phyloP scores from a whole-genome alignment of 306 rosid genomes.

The Cotoneaster glaucophyllus region DNA sequence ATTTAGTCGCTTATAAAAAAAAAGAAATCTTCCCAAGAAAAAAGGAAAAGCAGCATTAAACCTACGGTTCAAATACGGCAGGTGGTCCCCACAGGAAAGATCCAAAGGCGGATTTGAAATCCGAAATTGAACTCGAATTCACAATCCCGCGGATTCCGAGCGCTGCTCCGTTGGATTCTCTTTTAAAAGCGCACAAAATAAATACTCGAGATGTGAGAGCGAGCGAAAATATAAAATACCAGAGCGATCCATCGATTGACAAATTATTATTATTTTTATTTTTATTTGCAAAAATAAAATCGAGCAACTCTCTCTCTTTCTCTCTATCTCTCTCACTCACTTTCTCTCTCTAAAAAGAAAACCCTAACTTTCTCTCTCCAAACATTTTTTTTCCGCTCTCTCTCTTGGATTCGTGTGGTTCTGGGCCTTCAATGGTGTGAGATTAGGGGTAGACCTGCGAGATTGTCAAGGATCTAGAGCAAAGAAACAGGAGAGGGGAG shows the following conservation, averaged over 20 bases:
- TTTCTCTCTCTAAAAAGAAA: slow-evolving; percentile 19
- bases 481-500: neutral
- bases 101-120: slow-evolving; percentile 46
- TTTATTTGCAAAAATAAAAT: slow-evolving; percentile 11
- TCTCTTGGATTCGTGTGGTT: slow-evolving; percentile 17
- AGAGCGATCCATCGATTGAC: neutral
- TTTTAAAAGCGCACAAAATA: slow-evolving; percentile 27
- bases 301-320: slow-evolving; percentile 11
- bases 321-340: neutral
- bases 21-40: neutral
- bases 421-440: slow-evolving; percentile 41
- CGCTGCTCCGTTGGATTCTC: slow-evolving; percentile 26
- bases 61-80: slow-evolving; percentile 17
- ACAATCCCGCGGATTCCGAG: slow-evolving; percentile 54
- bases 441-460: slow-evolving; percentile 15
- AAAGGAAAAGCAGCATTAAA: neutral
- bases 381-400: neutral
- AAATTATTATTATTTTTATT: neutral
- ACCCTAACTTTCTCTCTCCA: slow-evolving; percentile 44
- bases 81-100: slow-evolving; percentile 25
- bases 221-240: neutral
- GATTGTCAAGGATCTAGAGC: slow-evolving; percentile 44
- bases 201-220: neutral
- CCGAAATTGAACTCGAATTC: slow-evolving; percentile 42
- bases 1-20: neutral